Evolutionary conservation across 805 yeast genomes (phyloP), one percentile per base, ranked within the genome.

Genomic region (Myxozyma udenii): DNA sequence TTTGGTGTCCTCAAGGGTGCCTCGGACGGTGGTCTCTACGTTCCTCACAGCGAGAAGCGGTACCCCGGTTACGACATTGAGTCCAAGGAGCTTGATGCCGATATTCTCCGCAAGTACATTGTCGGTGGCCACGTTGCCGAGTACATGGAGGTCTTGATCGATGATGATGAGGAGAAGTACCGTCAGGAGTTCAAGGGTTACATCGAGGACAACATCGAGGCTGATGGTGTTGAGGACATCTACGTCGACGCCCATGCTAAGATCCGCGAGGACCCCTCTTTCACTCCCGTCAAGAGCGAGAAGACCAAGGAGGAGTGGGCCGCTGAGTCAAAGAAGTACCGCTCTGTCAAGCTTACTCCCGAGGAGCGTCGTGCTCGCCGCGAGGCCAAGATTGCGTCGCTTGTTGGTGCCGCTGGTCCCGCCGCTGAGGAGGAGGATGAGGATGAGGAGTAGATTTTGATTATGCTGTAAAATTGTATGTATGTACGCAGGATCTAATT

Each of bases 51-150:
- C 68, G 87, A 95, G 73, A 90, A 90, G 84, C 90, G 98, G 85
- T 93, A 90, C 96, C 98, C 98, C 78, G 98, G 98, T 80, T 93
- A 91, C 95, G 98, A 93, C 78, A 87, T 91, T 70, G 98, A 93
- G 82, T 72, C 85, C 69, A 96, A 93, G 81, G 98, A 93, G 80
- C 84, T 93, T 70, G 98, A 93, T 74, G 88, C 96, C 69, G 98
- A 93, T 74, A 77, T 83, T 67, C 84, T 93, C 76, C 88, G 97
- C 88, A 88, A 87, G 79, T 93, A 93, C 95, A 93, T 93, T 82
- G 85, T 91, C 74, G 98, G 95, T 81, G 98, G 98, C 77, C 98
- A 93, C 86, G 90, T 93, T 72, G 84, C 98, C 72, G 98, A 93
- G 83, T 93, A 93, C 93, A 93, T 93, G 96, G 98, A 93, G 83